Base-by-base conservation (phyloP, 805 yeast species). In the Myxozyma monticola region DNA sequence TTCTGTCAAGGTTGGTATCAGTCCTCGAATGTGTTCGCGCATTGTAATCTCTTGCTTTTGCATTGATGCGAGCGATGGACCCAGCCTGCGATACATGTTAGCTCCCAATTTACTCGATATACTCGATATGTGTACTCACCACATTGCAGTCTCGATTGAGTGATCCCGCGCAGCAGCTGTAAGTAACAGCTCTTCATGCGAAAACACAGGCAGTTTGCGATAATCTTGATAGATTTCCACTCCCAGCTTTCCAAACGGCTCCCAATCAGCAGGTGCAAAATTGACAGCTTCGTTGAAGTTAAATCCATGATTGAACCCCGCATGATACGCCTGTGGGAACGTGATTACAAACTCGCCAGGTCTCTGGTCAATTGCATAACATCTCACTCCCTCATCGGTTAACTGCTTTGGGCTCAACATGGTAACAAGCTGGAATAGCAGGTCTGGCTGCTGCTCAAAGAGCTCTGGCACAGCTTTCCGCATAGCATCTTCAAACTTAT, bases 301-400 rank as follows among this genome's bases (percentile, higher is more conserved):
- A 65, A 79, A 88, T 0, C 96, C 96, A 57, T 83, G 80, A 61
- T 89, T 88, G 68, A 89, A 88, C 0, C 96, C 96, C 0, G 95
- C 83, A 69, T 89, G 96, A 63, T 87, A 89, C 10, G 91, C 95
- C 66, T 83, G 83, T 1, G 96, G 96, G 62, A 83, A 88, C 0
- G 96, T 88, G 2, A 88, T 75, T 17, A 88, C 81, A 63, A 84
- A 87, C 62, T 88, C 96, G 43, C 87, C 87, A 1, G 91, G 84
- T 5, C 78, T 69, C 63, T 89, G 96, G 56, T 85, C 78, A 1
- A 88, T 87, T 24, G 76, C 79, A 49, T 67, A 75, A 37, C 76
- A 70, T 2, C 66, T 61, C 8, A 79, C 71, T 0, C 77, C 79
- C 38, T 74, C 70, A 38, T 76, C 67, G 1, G 65, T 59, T 9